Percentiles rank a stretch among this genome's conserved stretches.
Evolutionary conservation across 495 filamentous ascomycete genomes (phyloP).

Genomic region (Mytilinidion resinicola): DNA sequence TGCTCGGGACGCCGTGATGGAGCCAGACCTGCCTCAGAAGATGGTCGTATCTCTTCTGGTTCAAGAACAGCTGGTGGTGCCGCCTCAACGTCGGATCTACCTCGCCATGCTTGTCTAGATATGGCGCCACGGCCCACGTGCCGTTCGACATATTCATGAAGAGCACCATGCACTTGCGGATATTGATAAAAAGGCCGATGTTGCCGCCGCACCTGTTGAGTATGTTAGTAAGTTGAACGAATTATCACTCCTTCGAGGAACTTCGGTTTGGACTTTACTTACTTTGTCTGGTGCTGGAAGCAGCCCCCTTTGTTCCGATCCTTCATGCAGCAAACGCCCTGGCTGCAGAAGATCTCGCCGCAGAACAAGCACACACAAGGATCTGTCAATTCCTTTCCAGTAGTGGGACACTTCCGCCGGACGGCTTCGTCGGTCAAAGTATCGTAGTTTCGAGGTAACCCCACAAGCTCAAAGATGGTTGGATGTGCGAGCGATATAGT

Average conservation of each 20-base stretch:
- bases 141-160: constrained; percentile 78
- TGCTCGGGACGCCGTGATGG: constrained; percentile 76
- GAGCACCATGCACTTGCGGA: constrained; percentile 85
- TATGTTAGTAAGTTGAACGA: too few relatives aligned
- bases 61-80: constrained; percentile 78
- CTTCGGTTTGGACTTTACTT: constrained; percentile 35
- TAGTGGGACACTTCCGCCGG: constrained; percentile 74
- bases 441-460: constrained; percentile 85
- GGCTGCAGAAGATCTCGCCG: constrained; percentile 90
- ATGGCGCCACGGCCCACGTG: constrained; percentile 80
- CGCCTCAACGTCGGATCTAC: constrained; percentile 76
- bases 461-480: constrained; percentile 87
- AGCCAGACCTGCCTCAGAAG: constrained; percentile 84
- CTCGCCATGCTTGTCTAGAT: constrained; percentile 92
- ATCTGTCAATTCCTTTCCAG: constrained; percentile 83
- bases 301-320: constrained; percentile 71
- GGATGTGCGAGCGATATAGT: constrained; percentile 65
- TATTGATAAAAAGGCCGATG: constrained; percentile 89
- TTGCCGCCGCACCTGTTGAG: constrained; percentile 70
- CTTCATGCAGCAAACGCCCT: constrained; percentile 82
- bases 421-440: constrained; percentile 89
- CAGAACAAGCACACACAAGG: constrained; percentile 91
- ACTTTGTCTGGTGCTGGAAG: constrained; percentile 84
- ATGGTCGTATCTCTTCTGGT: constrained; percentile 86
- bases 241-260: not conserved